Evolutionary conservation across 2,329 filamentous ascomycete genomes (phyloP).

Genomic region (Aureobasidium sp.): DNA sequence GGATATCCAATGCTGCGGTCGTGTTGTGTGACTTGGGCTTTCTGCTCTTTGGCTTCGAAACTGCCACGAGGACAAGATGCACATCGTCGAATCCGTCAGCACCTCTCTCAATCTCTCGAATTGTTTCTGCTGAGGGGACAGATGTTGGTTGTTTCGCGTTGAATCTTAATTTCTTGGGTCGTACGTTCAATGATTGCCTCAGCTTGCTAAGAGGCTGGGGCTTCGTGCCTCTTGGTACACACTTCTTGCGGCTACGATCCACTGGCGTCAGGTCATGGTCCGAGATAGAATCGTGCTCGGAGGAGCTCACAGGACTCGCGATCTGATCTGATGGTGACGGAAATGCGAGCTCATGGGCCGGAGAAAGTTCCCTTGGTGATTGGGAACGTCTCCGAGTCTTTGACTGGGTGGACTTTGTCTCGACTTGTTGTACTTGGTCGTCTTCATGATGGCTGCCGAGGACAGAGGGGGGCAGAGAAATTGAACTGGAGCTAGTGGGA

Average conservation of each 20-base stretch:
- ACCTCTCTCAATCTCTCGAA: background rate
- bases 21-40: background rate
- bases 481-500: background rate
- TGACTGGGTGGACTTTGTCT: background rate
- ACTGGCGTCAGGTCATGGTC: background rate
- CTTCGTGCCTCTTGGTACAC: background rate
- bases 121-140: background rate
- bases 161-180: background rate
- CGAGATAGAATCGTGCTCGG: conserved; percentile 1
- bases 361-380: too few relatives aligned
- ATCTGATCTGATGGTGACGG: background rate
- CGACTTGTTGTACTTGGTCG: background rate
- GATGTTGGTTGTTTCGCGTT: background rate
- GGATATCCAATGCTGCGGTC: background rate
- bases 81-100: background rate
- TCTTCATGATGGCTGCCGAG: background rate
- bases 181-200: background rate
- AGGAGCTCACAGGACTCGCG: background rate
- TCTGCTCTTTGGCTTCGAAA: background rate
- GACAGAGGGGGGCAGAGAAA: background rate
- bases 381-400: background rate
- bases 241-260: background rate
- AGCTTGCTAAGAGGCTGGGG: background rate
- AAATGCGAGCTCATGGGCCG: background rate
- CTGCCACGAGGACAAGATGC: background rate